Percentiles rank a stretch among this genome's conserved stretches.
These are phyloP conservation scores for Saprolegnia diclina DNA, from an alignment of 352 stramenopile genomes.

Conservation along the genomic window DNA sequence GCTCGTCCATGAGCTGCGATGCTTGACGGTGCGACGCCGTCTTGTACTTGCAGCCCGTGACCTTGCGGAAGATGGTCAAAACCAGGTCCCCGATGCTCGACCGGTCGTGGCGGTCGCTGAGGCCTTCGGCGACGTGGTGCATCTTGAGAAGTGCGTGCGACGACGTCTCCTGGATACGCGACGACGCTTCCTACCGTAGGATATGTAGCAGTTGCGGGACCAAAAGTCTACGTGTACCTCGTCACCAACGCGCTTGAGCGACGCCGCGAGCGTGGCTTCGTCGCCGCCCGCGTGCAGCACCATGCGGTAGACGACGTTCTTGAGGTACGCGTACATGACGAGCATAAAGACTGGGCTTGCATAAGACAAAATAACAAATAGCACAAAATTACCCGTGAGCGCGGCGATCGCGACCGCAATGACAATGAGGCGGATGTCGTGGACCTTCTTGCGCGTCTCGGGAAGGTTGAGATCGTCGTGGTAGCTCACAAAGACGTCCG, in stretches of 20 bases:
- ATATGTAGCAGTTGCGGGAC: not conserved
- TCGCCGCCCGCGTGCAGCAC: conserved; percentile 23
- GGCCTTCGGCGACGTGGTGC: conserved; percentile 8
- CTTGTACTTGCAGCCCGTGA: conserved; percentile 18
- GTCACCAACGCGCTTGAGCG: conserved; percentile 7
- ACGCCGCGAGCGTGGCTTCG: conserved; percentile 7
- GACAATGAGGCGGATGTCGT: conserved; percentile 7
- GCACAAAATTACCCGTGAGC: not conserved
- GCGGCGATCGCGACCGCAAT: conserved; percentile 3
- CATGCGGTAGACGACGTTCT: conserved; percentile 15
- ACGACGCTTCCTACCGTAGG: not conserved
- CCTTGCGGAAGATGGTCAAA: not conserved
- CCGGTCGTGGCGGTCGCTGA: conserved; percentile 18
- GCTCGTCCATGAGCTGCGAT: not conserved
- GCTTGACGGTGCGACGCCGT: not conserved
- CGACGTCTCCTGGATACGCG: conserved; percentile 8
- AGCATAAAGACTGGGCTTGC: not conserved
- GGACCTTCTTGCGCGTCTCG: not conserved
- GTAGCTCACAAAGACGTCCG: conserved; percentile 12
- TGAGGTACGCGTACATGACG: conserved; percentile 7
- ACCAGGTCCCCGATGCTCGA: conserved; percentile 24
- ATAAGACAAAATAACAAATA: conserved; percentile 6
- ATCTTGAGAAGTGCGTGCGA: conserved; percentile 3
- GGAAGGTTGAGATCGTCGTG: not conserved
- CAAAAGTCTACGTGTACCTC: not conserved